A percentile compares a stretch with the other conserved stretches of the same genome.
Conservation (phyloP, 2,329 filamentous ascomycete genomes). For the Cladosporium sphaerospermum region DNA sequence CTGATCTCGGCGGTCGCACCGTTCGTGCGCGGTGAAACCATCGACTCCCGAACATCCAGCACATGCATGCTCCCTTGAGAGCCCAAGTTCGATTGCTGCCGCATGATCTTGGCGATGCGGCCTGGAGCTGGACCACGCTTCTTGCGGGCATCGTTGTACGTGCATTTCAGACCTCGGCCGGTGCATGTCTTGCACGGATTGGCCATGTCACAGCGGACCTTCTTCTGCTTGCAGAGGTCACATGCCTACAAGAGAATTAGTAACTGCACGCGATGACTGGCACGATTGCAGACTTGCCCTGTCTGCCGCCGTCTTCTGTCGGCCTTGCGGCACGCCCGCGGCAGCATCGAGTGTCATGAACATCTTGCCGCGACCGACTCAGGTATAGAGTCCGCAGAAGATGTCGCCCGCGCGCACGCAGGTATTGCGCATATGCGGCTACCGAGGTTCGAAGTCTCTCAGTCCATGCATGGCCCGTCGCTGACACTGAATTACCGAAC, state of each 20-base stretch:
- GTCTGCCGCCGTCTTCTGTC: constrained; percentile 18
- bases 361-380: constrained; percentile 11
- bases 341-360: constrained; percentile 21
- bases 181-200: constrained; percentile 35
- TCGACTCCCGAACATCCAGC: constrained; percentile 11
- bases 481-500: not conserved
- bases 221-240: constrained; percentile 36
- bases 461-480: too few relatives aligned
- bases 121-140: constrained; percentile 35
- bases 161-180: constrained; percentile 36
- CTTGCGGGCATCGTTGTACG: constrained; percentile 38
- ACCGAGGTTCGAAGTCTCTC: too few relatives aligned
- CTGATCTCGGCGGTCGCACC: not conserved
- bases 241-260: constrained; percentile 20
- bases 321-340: constrained; percentile 12
- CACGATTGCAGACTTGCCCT: constrained; percentile 16
- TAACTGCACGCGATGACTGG: too few relatives aligned
- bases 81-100: constrained; percentile 23
- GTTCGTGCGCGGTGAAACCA: not conserved
- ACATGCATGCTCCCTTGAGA: not conserved
- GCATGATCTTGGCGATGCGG: constrained; percentile 34
- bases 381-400: not conserved
- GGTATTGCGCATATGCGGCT: too few relatives aligned
- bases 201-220: constrained; percentile 37
- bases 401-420: too few relatives aligned